Conservation (phyloP, 1,284 basidiomycete species). For the Malassezia equina region DNA sequence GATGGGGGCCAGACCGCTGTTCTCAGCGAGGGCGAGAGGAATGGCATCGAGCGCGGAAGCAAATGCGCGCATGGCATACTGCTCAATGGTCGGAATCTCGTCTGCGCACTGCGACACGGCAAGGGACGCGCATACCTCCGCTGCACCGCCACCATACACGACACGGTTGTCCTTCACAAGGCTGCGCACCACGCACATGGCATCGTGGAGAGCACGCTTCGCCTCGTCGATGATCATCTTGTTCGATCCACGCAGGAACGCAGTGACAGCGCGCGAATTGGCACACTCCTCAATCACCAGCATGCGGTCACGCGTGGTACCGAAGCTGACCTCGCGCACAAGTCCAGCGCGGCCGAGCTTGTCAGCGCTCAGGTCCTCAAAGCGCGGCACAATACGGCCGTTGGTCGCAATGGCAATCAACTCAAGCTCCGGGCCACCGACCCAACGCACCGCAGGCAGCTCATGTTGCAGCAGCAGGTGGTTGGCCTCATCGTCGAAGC, state of each 20-base stretch:
- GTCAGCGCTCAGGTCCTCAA: slow-evolving; percentile 80
- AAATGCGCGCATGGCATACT: slow-evolving; percentile 99
- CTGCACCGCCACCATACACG: slow-evolving; percentile 93
- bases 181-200: slow-evolving; percentile 92
- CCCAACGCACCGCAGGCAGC: slow-evolving; percentile 95
- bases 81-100: slow-evolving; percentile 88
- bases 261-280: slow-evolving; percentile 87
- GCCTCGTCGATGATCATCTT: slow-evolving; percentile 98
- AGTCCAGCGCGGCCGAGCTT: slow-evolving; percentile 89
- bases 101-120: slow-evolving; percentile 90
- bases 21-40: slow-evolving; percentile 90
- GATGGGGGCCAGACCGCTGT: slow-evolving; percentile 90
- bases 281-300: slow-evolving; percentile 97
- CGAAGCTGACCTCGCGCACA: slow-evolving; percentile 87
- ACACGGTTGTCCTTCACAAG: slow-evolving; percentile 89
- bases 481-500: slow-evolving; percentile 98
- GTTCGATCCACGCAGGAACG: slow-evolving; percentile 93
- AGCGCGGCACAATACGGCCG: slow-evolving; percentile 92
- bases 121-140: slow-evolving; percentile 87
- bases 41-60: slow-evolving; percentile 83
- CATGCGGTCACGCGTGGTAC: slow-evolving; percentile 97
- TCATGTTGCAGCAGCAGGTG: slow-evolving; percentile 95
- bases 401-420: slow-evolving; percentile 97
- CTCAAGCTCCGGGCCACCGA: slow-evolving; percentile 98
- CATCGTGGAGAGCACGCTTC: slow-evolving; percentile 92